Evolutionary conservation across 306 rosid species (phyloP).

Genomic region (Prunus dulcis): DNA sequence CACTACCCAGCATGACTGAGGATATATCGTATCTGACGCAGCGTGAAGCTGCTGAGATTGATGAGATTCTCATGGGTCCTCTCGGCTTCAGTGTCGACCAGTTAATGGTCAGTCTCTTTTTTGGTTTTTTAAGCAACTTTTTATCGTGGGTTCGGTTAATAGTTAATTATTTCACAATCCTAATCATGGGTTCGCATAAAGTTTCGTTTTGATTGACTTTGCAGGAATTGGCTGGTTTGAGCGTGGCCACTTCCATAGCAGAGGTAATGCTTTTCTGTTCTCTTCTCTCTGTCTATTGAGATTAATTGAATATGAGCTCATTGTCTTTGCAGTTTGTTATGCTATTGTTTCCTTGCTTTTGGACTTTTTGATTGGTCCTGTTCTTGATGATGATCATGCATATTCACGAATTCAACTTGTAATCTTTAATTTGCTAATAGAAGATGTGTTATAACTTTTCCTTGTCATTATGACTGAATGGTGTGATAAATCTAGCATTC

Average conservation of each 20-base stretch:
- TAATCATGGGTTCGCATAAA: background rate
- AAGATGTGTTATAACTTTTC: background rate
- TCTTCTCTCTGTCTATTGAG: background rate
- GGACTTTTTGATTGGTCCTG: background rate
- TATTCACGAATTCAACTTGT: background rate
- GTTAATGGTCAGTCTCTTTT: conserved; percentile 58
- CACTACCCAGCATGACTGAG: conserved; percentile 43
- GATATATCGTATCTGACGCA: conserved; percentile 68
- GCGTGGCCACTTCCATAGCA: conserved; percentile 80
- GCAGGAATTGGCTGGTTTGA: conserved; percentile 97
- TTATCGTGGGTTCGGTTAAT: background rate
- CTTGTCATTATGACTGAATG: background rate
- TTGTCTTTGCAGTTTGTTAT: background rate
- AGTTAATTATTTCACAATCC: background rate
- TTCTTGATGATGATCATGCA: conserved; percentile 3
- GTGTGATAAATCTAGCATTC: background rate
- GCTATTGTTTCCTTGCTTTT: background rate
- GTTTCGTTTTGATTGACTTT: conserved; percentile 6
- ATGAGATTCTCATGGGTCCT: conserved; percentile 92
- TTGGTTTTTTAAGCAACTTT: background rate
- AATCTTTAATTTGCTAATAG: background rate
- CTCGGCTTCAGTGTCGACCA: conserved; percentile 89
- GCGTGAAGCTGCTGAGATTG: conserved; percentile 85
- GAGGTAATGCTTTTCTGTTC: conserved; percentile 49
- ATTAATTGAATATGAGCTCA: background rate